Base-by-base conservation (phyloP, 2,329 filamentous ascomycete species). In the Ceratocystis cacaofunesta region DNA sequence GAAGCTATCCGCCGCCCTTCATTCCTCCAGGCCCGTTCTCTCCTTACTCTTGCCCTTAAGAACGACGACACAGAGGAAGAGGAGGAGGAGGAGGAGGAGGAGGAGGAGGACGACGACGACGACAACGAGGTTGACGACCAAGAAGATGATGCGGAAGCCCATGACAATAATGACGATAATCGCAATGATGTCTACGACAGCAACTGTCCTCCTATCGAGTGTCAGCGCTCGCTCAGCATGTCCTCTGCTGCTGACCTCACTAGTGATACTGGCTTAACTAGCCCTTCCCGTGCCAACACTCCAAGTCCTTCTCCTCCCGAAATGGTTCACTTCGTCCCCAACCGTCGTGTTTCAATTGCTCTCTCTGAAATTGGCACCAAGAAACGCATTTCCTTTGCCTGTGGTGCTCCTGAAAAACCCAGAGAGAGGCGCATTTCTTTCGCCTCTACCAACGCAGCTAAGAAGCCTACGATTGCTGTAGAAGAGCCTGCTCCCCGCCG, bases 261-360 rank as follows among this genome's bases (percentile, higher is more conserved):
- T n/a, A 96, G 92, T 75, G 94, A 96, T 72, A 94, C 89, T 66
- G 92, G 90, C 67, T 78, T 95, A 67, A 95, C 92, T 19, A 96
- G 90, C 71, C 91, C 92, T 52, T 88, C 90, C n/a, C 82, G 90
- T 65, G 89, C 90, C 44, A 90, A 85, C 73, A 92, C 90, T 0
- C 90, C 92, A 0, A 97, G 92, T 72, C 92, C 94, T 19, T 90
- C 90, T n/a, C 79, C 87, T 2, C 85, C 85, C 3, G 80, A 85
- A 19, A 78, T 83, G 63, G 76, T 78, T 22, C 78, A 80, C 65
- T 52, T 52, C 36, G 65, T 67, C 70, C 28, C 69, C 72, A 64
- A 70, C 70, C 62, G 67, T 60, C 60, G 66, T 30, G 48, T 64
- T 25, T 67, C 66, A 17, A 63, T 67, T n/a, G 62, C 62, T 4